Evolutionary conservation across 2,329 filamentous ascomycete species (phyloP), one percentile per base, ranked within the genome.

Genomic region (Bipolaris oryzae): DNA sequence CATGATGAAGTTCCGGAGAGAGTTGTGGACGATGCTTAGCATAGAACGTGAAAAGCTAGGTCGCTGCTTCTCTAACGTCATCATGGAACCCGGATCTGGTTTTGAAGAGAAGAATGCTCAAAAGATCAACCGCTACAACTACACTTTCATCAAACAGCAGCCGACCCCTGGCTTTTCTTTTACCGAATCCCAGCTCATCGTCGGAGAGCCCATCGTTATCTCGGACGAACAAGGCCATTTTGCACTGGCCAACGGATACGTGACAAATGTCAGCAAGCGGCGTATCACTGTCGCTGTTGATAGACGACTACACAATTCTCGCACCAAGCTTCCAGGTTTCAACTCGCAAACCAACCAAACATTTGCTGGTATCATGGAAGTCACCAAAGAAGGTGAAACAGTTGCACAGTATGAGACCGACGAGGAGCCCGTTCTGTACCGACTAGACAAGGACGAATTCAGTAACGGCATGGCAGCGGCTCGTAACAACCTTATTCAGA

Each of bases 361-460:
- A 2, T 99, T 98, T 78, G 85, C 86, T 5, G 92, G 93, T 45
- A 94, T 97, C 62, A 96, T 97, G 91, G 90, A 96, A 63, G 88
- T 96, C 23, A 83, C 81, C 11, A 81, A 81, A 5, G 83, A 87
- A 66, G 85, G 72, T 13, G 69, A 71, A 16, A 42, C 59, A n/a
- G 23, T 51, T 5, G 41, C 52, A n/a, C 23, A 63, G 5, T 44
- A 60, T 70, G 57, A 81, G 80, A 34, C 78, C 0, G 80, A 82
- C 55, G 80, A 82, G 54, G 75, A 83, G 3, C 85, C 85, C 3
- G 78, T 89, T 5, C 82, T 86, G 46, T 99, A 96, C 69, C 89
- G 95, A 21, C 81, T 99, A 3, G 95, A 99, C 77, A 97, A 97
- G 74, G 95, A 99, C 69, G 95, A 99, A 72, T 99, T 99, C 76